Conservation (phyloP, 495 filamentous ascomycete species). For the Aspergillus hancockii region DNA sequence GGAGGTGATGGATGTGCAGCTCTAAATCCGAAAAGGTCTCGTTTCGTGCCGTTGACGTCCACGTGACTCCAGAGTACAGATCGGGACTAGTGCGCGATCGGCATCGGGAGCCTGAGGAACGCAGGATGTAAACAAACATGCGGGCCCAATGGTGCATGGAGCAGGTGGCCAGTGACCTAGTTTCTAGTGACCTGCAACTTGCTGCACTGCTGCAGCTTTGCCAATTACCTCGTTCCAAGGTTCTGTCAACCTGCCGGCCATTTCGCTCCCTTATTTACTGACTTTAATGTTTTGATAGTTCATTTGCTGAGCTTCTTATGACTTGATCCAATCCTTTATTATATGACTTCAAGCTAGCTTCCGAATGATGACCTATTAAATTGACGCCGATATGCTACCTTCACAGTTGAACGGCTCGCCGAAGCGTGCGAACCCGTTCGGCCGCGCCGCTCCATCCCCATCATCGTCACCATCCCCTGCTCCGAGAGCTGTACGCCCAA, state of each 20-base stretch:
- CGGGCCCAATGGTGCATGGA: conserved; percentile 24
- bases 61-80: conserved; percentile 32
- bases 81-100: conserved; percentile 36
- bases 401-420: conserved; percentile 48
- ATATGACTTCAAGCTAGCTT: background rate
- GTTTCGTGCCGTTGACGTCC: conserved; percentile 22
- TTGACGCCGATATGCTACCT: conserved; percentile 41
- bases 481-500: conserved; percentile 58
- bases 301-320: conserved; percentile 12
- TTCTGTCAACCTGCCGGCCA: conserved; percentile 10
- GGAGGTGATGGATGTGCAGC: conserved; percentile 6
- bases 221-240: background rate
- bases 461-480: conserved; percentile 62
- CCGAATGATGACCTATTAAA: conserved; percentile 39
- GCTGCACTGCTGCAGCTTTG: conserved; percentile 4
- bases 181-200: conserved; percentile 2
- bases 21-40: conserved; percentile 22
- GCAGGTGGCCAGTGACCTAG: conserved; percentile 14
- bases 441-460: conserved; percentile 60
- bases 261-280: background rate
- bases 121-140: conserved; percentile 43
- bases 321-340: conserved; percentile 16
- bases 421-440: conserved; percentile 78
- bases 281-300: conserved; percentile 12
- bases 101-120: conserved; percentile 39